These are phyloP conservation scores for Cryptococcus deneoformans DNA, from an alignment of 1,284 basidiomycete genomes.

Conservation along the genomic window DNA sequence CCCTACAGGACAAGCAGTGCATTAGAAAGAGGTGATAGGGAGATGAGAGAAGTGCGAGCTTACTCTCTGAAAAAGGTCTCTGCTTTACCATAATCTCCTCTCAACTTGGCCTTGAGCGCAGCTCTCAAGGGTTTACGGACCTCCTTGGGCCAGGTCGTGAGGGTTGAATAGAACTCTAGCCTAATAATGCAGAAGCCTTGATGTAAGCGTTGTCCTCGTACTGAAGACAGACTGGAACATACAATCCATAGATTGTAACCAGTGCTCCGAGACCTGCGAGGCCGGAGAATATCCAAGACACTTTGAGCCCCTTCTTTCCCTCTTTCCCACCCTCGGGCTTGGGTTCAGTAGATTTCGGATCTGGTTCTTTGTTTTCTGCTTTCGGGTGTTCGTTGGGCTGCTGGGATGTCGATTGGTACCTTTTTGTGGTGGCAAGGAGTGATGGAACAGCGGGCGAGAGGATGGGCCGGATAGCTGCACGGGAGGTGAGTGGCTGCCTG, in stretches of 20 bases:
- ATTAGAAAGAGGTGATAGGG: not conserved
- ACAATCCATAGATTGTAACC: constrained; percentile 48
- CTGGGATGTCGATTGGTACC: too few relatives aligned
- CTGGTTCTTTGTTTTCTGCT: too few relatives aligned
- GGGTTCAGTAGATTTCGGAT: too few relatives aligned
- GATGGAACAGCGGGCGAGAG: too few relatives aligned
- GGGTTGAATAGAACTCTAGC: constrained; percentile 47
- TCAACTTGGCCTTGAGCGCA: constrained; percentile 42
- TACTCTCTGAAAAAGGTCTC: constrained; percentile 44
- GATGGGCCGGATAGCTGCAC: too few relatives aligned
- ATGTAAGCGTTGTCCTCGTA: too few relatives aligned
- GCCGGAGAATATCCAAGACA: constrained; percentile 36
- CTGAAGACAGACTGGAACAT: constrained; percentile 8
- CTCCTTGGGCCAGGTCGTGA: constrained; percentile 45
- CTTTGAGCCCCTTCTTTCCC: constrained; percentile 9
- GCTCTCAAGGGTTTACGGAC: constrained; percentile 41
- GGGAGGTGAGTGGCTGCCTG: too few relatives aligned
- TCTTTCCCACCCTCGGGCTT: too few relatives aligned
- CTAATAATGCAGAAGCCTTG: constrained; percentile 14
- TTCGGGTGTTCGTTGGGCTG: too few relatives aligned
- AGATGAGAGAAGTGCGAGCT: constrained; percentile 5
- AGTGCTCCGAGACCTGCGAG: constrained; percentile 42
- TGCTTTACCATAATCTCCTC: constrained; percentile 37
- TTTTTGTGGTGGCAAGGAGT: too few relatives aligned
- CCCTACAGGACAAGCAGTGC: not conserved